These are phyloP conservation scores for Gynochthodes officinalis DNA, from an alignment of 257 asterid species.

Conservation along the genomic window DNA sequence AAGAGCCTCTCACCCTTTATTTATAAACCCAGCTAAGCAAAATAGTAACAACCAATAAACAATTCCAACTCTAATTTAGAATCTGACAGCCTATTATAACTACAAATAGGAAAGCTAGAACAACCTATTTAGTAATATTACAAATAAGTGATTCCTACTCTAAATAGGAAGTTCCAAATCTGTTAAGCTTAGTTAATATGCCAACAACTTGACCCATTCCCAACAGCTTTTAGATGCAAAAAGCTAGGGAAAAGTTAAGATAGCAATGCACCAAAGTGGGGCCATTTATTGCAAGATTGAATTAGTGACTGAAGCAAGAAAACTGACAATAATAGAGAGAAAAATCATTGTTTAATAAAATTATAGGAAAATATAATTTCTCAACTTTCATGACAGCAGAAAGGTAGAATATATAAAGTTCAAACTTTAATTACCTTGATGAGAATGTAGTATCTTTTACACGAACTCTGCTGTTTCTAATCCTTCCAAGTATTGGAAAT, in stretches of 20 bases:
- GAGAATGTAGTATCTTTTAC: conserved; percentile 84
- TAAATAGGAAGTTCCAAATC: too few relatives aligned
- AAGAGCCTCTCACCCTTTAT: too few relatives aligned
- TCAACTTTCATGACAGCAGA: background rate
- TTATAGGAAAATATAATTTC: background rate
- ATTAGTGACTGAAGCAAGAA: background rate
- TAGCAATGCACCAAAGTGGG: background rate
- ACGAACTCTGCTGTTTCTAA: conserved; percentile 87
- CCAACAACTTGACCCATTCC: too few relatives aligned
- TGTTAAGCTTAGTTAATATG: too few relatives aligned
- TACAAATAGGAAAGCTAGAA: too few relatives aligned
- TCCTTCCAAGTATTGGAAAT: conserved; percentile 90
- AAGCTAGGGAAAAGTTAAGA: background rate
- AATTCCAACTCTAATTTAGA: too few relatives aligned
- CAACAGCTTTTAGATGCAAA: background rate
- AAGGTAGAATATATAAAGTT: conserved; percentile 6
- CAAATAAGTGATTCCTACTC: too few relatives aligned
- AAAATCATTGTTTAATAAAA: background rate
- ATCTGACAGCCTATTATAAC: too few relatives aligned
- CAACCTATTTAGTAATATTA: too few relatives aligned
- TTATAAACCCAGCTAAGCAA: too few relatives aligned
- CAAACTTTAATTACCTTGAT: conserved; percentile 60
- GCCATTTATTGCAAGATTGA: background rate
- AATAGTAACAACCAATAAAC: too few relatives aligned
- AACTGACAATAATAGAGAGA: background rate